Evolutionary conservation across 2,329 filamentous ascomycete species (phyloP).

Genomic region (Pestalotiopsis sp.): DNA sequence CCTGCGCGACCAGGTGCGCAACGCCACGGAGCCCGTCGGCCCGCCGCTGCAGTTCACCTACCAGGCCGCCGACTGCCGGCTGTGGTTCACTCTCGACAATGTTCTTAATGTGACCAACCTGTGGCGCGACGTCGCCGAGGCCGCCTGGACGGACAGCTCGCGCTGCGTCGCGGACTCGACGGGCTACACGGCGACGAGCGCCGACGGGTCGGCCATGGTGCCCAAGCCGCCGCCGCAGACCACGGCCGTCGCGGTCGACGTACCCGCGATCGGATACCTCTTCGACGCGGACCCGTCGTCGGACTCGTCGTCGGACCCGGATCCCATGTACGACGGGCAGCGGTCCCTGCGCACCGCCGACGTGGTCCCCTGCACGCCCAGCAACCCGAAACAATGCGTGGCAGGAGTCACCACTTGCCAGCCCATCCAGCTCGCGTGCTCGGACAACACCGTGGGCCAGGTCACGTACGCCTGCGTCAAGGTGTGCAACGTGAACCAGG

Average conservation of each 20-base stretch:
- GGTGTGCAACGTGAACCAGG: not conserved
- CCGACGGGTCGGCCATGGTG: not conserved
- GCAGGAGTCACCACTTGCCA: not conserved
- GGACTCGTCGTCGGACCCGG: not conserved
- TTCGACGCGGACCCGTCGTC: not conserved
- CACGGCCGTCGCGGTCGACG: not conserved
- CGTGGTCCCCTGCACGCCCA: not conserved
- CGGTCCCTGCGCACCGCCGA: not conserved
- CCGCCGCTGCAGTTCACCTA: slow-evolving; percentile 62
- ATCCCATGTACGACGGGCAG: not conserved
- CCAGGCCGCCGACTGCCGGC: slow-evolving; percentile 62
- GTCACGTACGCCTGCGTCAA: not conserved
- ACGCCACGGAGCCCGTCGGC: slow-evolving; percentile 14
- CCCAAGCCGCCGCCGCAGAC: slow-evolving; percentile 8
- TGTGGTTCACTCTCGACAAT: slow-evolving; percentile 61
- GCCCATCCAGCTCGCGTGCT: not conserved
- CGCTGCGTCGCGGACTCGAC: slow-evolving; percentile 21
- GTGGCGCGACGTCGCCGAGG: slow-evolving; percentile 51
- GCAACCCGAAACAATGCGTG: not conserved
- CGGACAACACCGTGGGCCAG: not conserved
- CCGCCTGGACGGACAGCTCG: slow-evolving; percentile 14
- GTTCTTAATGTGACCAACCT: slow-evolving; percentile 51
- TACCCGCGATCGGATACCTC: not conserved
- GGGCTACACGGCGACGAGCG: slow-evolving; percentile 13
- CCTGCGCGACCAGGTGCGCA: slow-evolving; percentile 29